Conservation (phyloP, 2,329 filamentous ascomycete species). For the Aspergillus terreus region DNA sequence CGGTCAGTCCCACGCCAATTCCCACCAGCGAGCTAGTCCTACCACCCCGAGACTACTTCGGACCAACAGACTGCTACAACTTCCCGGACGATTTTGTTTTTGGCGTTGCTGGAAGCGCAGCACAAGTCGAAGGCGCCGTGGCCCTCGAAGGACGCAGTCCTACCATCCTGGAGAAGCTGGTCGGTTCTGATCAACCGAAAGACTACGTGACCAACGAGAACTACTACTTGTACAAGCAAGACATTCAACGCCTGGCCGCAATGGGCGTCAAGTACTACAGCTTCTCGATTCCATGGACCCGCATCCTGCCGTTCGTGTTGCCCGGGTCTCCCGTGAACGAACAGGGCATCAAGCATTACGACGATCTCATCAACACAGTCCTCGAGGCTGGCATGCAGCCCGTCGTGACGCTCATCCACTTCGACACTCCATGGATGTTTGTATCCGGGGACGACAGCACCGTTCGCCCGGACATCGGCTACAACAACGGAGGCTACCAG, state of each 20-base stretch:
- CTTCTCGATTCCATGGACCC: slow-evolving; percentile 48
- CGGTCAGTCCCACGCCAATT: slow-evolving; percentile 53
- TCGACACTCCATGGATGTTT: slow-evolving; percentile 27
- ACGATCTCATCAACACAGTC: slow-evolving; percentile 45
- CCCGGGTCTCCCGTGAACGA: slow-evolving; percentile 45
- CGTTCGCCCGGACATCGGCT: slow-evolving; percentile 21
- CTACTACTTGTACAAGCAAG: slow-evolving; percentile 50
- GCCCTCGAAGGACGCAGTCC: slow-evolving; percentile 39
- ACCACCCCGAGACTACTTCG: slow-evolving; percentile 52
- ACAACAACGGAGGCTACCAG: slow-evolving; percentile 28
- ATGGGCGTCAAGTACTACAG: slow-evolving; percentile 39
- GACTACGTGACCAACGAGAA: slow-evolving; percentile 51
- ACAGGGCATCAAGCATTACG: slow-evolving; percentile 46
- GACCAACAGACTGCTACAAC: slow-evolving; percentile 31
- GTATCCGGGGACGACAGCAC: slow-evolving; percentile 14
- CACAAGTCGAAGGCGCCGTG: slow-evolving; percentile 45
- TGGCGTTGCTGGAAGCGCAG: slow-evolving; percentile 41
- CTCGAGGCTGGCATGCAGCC: slow-evolving; percentile 44
- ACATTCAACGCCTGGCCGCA: slow-evolving; percentile 37
- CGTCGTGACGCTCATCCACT: slow-evolving; percentile 40
- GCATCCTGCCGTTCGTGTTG: slow-evolving; percentile 48
- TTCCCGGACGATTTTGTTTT: slow-evolving; percentile 42
- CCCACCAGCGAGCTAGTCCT: slow-evolving; percentile 54
- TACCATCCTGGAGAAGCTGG: slow-evolving; percentile 37
- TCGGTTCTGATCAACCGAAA: slow-evolving; percentile 27